Base-by-base conservation (phyloP, 345 rosid species). In the Physaria fendleri region DNA sequence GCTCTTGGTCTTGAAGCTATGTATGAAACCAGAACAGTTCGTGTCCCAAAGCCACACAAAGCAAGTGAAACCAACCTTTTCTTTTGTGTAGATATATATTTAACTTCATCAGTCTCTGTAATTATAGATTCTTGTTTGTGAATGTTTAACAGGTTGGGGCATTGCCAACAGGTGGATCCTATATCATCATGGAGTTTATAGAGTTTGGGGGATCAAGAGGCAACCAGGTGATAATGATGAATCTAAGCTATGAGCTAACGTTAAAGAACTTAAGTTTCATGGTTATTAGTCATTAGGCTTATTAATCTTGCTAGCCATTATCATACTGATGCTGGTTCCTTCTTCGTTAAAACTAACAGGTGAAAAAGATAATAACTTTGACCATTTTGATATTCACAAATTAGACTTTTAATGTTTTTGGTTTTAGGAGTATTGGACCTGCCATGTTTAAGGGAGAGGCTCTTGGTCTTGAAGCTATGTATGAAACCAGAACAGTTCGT, bases 261-360 rank as follows among this genome's bases (percentile, higher is more conserved):
- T 44, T 50, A 14, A 22, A 30, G 12, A 53, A n/a, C 38, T 14
- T 50, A 11, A 25, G 9, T 38, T 67, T 56, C 56, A 72, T 46
- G 32, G 22, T n/a, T n/a, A n/a, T n/a, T n/a, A n/a, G n/a, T n/a
- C n/a, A n/a, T n/a, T n/a, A n/a, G n/a, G n/a, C n/a, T n/a, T 72
- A 86, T 92, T 60, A 92, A 84, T 63, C 76, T 74, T 16, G 96
- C 98, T 12, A 79, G 56, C 35, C 83, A 76, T 73, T 92, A 88
- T 13, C 87, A 80, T 6, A 88, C 96, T 3, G 98, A 92, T 77
- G 78, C 80, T 33, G 86, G 81, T 66, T 74, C 95, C 9, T 86
- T 88, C 71, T 88, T 92, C 45, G 87, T 88, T 52, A 92, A 92
- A 72, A 88, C 95, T 12, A 92, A 92, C 64, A 79, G 95, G 98